Evolutionary conservation across 2,329 filamentous ascomycete genomes (phyloP).

Genomic region (Dactylellina leptospora): DNA sequence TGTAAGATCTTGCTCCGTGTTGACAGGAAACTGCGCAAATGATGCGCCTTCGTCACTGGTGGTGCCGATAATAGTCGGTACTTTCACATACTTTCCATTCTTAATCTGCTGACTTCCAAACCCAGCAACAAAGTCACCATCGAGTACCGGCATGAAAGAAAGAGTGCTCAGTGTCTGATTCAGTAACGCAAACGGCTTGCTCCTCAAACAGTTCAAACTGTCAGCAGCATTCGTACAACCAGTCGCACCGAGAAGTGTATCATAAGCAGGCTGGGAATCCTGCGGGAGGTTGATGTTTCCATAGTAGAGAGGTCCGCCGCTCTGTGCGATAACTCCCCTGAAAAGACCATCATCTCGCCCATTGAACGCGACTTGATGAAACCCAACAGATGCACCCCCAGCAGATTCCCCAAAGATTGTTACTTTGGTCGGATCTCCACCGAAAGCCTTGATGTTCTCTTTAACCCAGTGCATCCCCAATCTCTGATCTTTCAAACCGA

Average conservation of each 20-base stretch:
- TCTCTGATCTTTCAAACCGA: conserved; percentile 72
- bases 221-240: conserved; percentile 68
- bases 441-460: conserved; percentile 69
- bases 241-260: conserved; percentile 68
- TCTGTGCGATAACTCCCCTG: conserved; percentile 65
- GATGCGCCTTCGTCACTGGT: conserved; percentile 73
- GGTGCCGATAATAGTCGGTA: conserved; percentile 71
- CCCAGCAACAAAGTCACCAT: conserved; percentile 68
- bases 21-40: conserved; percentile 60
- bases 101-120: conserved; percentile 67
- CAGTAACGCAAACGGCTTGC: conserved; percentile 68
- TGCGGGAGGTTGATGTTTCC: conserved; percentile 70
- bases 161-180: conserved; percentile 66
- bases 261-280: conserved; percentile 68
- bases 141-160: conserved; percentile 62
- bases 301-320: conserved; percentile 64
- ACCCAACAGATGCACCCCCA: conserved; percentile 65
- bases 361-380: conserved; percentile 66
- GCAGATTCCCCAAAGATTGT: conserved; percentile 73
- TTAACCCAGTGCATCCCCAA: conserved; percentile 69
- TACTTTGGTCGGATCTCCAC: conserved; percentile 68
- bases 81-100: conserved; percentile 69
- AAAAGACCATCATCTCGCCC: conserved; percentile 68
- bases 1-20: conserved; percentile 9
- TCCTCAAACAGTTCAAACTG: conserved; percentile 73